Conservation (phyloP, 805 yeast genomes). For the Saturnispora besseyi region DNA sequence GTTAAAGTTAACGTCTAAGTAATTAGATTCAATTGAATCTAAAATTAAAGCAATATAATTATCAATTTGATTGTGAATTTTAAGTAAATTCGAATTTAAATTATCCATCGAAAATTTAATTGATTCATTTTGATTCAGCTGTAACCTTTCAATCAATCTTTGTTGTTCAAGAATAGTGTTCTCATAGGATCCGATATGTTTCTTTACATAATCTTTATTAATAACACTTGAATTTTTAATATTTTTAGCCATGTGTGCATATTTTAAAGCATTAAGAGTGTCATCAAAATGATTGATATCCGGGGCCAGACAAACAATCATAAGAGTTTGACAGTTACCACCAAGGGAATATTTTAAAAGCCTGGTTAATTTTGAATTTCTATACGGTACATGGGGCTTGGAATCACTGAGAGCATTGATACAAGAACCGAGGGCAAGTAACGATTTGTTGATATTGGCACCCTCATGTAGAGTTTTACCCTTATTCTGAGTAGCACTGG, state of each 20-base stretch:
- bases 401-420: conserved; percentile 79
- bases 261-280: conserved; percentile 81
- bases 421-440: conserved; percentile 87
- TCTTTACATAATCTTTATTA: conserved; percentile 64
- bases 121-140: conserved; percentile 19
- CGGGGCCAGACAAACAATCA: conserved; percentile 93
- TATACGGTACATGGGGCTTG: conserved; percentile 69
- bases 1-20: background rate
- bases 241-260: conserved; percentile 86
- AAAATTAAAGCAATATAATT: background rate
- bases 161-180: conserved; percentile 79
- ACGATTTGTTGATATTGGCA: conserved; percentile 83
- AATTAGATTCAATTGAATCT: background rate
- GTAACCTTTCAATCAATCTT: conserved; percentile 59
- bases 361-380: conserved; percentile 86
- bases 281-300: conserved; percentile 85
- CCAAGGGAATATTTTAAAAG: conserved; percentile 83
- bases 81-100: background rate
- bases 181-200: conserved; percentile 79
- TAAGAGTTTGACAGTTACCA: conserved; percentile 89
- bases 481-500: conserved; percentile 77
- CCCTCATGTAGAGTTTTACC: conserved; percentile 83
- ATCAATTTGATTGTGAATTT: background rate
- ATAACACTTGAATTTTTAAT: conserved; percentile 73
- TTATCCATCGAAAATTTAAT: background rate